These are phyloP conservation scores for Pichia eremophila DNA, from an alignment of 805 yeast species.

Conservation along the genomic window DNA sequence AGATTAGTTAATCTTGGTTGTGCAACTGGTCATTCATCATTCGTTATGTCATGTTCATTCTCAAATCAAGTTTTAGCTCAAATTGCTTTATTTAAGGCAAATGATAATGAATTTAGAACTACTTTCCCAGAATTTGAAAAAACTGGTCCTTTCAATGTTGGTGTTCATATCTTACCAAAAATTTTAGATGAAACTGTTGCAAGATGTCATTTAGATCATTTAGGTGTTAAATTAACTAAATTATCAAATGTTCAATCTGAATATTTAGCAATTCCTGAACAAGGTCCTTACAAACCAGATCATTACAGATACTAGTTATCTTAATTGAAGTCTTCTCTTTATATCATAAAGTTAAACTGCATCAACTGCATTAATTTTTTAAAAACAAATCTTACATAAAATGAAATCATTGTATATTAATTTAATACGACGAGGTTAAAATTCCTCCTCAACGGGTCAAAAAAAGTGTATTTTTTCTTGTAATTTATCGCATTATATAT, in stretches of 20 bases:
- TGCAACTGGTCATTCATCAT: conserved; percentile 99
- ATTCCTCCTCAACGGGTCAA: neutral
- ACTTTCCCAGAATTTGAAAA: conserved; percentile 83
- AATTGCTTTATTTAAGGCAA: conserved; percentile 90
- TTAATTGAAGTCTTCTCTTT: no score
- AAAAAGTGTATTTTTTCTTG: no score
- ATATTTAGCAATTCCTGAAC: conserved; percentile 81
- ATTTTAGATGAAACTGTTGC: conserved; percentile 98
- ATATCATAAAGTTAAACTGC: conserved; percentile 10
- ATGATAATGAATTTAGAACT: conserved; percentile 70
- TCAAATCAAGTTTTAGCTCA: conserved; percentile 99
- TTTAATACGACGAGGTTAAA: neutral
- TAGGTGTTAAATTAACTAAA: conserved; percentile 78
- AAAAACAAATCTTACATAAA: neutral
- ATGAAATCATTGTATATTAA: conserved; percentile 1
- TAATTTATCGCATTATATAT: no score
- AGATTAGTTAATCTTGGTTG: conserved; percentile 98
- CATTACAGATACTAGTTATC: conserved; percentile 83
- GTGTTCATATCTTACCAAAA: conserved; percentile 96
- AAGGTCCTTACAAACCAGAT: conserved; percentile 98
- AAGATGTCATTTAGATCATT: conserved; percentile 88
- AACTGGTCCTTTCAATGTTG: conserved; percentile 82
- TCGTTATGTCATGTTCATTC: conserved; percentile 99
- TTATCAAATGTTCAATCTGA: conserved; percentile 80
- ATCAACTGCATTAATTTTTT: conserved; percentile 25